Evolutionary conservation across 2,329 filamentous ascomycete genomes (phyloP).

Genomic region (Hypoxylon sp.): DNA sequence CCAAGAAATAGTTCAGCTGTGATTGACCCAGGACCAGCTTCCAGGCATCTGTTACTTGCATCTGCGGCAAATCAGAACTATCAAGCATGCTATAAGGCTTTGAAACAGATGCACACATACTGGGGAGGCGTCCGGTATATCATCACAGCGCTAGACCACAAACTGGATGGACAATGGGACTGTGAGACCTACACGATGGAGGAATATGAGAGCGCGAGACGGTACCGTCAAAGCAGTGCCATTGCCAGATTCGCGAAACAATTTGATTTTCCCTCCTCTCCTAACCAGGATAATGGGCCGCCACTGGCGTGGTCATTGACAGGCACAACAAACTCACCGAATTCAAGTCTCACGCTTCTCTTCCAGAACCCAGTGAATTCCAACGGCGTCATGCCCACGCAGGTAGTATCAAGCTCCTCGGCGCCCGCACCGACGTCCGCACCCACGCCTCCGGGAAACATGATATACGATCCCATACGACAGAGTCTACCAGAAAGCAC

Average conservation of each 20-base stretch:
- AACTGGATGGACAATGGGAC: conserved; percentile 86
- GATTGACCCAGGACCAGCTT: conserved; percentile 53
- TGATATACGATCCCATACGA: conserved; percentile 68
- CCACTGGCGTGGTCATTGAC: conserved; percentile 87
- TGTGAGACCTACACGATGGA: conserved; percentile 73
- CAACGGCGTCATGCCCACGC: conserved; percentile 29
- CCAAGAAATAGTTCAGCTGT: conserved; percentile 28
- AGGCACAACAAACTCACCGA: conserved; percentile 85
- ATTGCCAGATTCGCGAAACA: conserved; percentile 55
- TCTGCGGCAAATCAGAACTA: conserved; percentile 88
- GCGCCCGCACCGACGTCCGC: conserved; percentile 48
- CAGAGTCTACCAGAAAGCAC: conserved; percentile 61
- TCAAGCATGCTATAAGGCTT: conserved; percentile 82
- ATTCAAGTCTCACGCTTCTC: conserved; percentile 82
- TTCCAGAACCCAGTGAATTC: conserved; percentile 65
- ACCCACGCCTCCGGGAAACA: conserved; percentile 63
- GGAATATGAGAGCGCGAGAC: conserved; percentile 78
- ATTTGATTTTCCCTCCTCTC: conserved; percentile 56
- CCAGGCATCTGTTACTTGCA: conserved; percentile 78
- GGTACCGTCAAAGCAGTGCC: conserved; percentile 55
- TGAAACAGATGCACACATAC: conserved; percentile 82
- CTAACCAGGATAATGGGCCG: conserved; percentile 53
- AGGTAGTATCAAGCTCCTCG: conserved; percentile 27
- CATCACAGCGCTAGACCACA: conserved; percentile 84
- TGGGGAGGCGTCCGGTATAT: conserved; percentile 92